These are phyloP conservation scores for Casuarina glauca DNA, from an alignment of 306 rosid genomes.

Conservation along the genomic window DNA sequence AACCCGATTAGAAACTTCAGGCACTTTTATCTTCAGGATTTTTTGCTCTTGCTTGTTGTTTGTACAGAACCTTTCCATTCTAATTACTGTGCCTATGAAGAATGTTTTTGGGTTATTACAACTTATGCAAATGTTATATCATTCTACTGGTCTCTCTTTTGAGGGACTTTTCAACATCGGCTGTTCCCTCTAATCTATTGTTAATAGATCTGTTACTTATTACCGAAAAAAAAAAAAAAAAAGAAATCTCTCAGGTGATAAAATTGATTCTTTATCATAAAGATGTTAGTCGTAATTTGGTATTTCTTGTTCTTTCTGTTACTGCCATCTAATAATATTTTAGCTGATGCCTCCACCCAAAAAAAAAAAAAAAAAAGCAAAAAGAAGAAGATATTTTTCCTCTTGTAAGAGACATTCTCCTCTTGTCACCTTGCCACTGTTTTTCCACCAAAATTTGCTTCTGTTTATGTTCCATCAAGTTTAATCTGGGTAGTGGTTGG, in stretches of 20 bases:
- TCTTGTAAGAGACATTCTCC: too few species aligned
- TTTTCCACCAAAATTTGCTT: background rate
- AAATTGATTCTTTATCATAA: background rate
- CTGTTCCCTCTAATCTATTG: background rate
- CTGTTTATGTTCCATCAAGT: background rate
- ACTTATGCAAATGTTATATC: background rate
- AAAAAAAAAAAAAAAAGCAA: too few species aligned
- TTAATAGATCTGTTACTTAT: background rate
- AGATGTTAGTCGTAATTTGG: background rate
- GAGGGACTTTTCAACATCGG: background rate
- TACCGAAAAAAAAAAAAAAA: background rate
- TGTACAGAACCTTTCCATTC: background rate
- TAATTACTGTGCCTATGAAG: background rate
- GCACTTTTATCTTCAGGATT: background rate
- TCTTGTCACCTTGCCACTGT: background rate
- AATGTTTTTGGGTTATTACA: background rate
- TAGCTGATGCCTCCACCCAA: background rate
- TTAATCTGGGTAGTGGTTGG: constrained; percentile 17
- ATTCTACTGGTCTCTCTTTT: background rate
- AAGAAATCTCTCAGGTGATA: background rate
- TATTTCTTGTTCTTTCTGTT: background rate
- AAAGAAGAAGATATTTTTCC: too few species aligned
- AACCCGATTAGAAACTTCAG: background rate
- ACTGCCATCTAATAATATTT: background rate
- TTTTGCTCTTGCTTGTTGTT: background rate